phyloP scores from a whole-genome alignment of 179 eudicot genomes.

The Nepenthes alata region DNA sequence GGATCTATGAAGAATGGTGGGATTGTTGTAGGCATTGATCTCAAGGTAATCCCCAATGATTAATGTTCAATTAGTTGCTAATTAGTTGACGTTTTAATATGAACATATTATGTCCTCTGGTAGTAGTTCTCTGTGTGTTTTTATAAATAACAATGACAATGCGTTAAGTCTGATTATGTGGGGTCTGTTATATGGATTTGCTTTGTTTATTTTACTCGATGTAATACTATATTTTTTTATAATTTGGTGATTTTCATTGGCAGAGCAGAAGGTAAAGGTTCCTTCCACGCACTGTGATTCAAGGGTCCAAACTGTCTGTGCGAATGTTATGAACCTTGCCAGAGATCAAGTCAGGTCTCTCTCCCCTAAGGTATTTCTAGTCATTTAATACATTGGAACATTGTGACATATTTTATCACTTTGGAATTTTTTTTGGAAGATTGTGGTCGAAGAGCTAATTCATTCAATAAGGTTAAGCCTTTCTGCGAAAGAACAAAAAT shows the following conservation, averaged over 20 bases:
- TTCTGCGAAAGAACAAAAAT: too few relatives aligned
- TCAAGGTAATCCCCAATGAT: slow-evolving; percentile 35
- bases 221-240: neutral
- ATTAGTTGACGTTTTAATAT: too few relatives aligned
- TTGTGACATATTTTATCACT: too few relatives aligned
- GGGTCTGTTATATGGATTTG: too few relatives aligned
- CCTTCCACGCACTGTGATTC: slow-evolving; percentile 70
- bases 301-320: slow-evolving; percentile 76
- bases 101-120: too few relatives aligned
- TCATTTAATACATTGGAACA: neutral
- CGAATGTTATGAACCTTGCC: slow-evolving; percentile 58
- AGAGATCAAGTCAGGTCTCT: slow-evolving; percentile 47
- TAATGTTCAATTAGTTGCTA: too few relatives aligned
- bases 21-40: slow-evolving; percentile 71
- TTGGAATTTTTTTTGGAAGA: neutral
- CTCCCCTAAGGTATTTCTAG: slow-evolving; percentile 56
- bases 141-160: too few relatives aligned
- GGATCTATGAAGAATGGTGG: slow-evolving; percentile 79
- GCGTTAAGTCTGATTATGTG: too few relatives aligned
- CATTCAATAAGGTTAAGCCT: too few relatives aligned
- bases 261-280: slow-evolving; percentile 89
- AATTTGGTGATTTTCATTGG: slow-evolving; percentile 9
- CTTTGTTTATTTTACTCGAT: too few relatives aligned
- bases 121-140: too few relatives aligned
- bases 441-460: neutral